Base-by-base conservation (phyloP, 2,329 filamentous ascomycete genomes). In the Hymenoscyphus repandus region DNA sequence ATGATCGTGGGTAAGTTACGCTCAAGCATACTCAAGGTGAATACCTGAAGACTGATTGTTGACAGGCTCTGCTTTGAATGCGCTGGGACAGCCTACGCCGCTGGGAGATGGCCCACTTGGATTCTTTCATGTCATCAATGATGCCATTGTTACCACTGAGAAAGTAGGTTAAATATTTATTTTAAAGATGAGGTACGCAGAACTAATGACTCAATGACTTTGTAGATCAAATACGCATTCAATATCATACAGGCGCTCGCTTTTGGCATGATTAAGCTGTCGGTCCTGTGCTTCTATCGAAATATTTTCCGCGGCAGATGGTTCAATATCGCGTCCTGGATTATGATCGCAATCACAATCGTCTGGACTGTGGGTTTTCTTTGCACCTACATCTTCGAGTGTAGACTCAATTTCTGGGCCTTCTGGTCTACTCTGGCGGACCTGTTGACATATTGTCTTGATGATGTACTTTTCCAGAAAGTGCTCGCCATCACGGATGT, bases 181-280 rank as follows among this genome's bases (percentile, higher is more conserved):
- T n/a, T n/a, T n/a, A n/a, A n/a, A n/a, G n/a, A n/a, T n/a, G n/a
- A n/a, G n/a, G n/a, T n/a, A n/a, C n/a, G n/a, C n/a, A n/a, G n/a
- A n/a, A n/a, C n/a, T n/a, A n/a, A n/a, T n/a, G n/a, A n/a, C n/a
- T n/a, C n/a, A n/a, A n/a, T n/a, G n/a, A n/a, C n/a, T n/a, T n/a
- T n/a, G n/a, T 34, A 45, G 42, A 45, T 45, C 12, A 22, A 22
- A 13, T 47, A 27, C 15, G 30, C 44, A 9, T 47, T 47, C 34
- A n/a, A 47, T 30, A 15, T 47, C 13, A n/a, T 47, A 9, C 44
- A 47, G 30, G 30, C 18, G 13, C 17, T 37, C 9, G 44, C 32
- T 3, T 47, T 47, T 27, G 44, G 44, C 12, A 47, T 37, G 12
- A 32, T 32, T 15, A 47, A 47, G 45, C 45, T 47, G 15, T 47